phyloP scores from a whole-genome alignment of 352 stramenopile species.

The Pythium volutum region DNA sequence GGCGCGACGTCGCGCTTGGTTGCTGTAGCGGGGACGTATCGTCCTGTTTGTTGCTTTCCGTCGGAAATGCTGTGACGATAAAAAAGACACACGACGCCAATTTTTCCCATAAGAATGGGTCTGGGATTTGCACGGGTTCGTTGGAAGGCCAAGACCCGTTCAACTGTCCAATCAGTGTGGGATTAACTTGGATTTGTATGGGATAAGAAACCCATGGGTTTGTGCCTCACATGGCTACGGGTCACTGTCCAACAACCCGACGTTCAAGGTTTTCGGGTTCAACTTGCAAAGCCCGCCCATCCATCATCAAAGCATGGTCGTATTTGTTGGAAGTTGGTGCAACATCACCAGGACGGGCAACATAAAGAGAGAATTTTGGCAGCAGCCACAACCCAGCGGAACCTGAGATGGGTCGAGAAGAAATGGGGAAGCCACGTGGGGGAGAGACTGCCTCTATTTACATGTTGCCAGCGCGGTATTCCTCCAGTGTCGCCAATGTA shows the following conservation, averaged over 20 bases:
- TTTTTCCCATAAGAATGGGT: constrained; percentile 12
- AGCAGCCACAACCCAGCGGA: not conserved
- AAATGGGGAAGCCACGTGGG: not conserved
- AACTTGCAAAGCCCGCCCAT: not conserved
- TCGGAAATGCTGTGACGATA: constrained; percentile 23
- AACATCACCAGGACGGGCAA: not conserved
- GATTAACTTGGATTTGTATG: not conserved
- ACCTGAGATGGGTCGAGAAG: not conserved
- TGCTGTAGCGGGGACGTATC: not conserved
- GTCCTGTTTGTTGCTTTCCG: constrained; percentile 12
- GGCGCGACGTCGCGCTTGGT: not conserved
- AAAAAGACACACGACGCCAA: constrained; percentile 24
- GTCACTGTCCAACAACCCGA: not conserved
- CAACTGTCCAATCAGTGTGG: not conserved
- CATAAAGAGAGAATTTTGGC: not conserved
- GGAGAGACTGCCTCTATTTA: constrained; percentile 24
- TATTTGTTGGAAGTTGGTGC: not conserved
- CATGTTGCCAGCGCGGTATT: constrained; percentile 84
- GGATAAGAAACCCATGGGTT: constrained; percentile 1
- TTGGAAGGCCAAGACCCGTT: not conserved
- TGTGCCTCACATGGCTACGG: constrained; percentile 5
- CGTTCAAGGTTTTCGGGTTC: not conserved
- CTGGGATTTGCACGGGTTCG: not conserved
- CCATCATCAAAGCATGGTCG: constrained; percentile 3
- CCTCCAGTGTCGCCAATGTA: constrained; percentile 73